A percentile compares a stretch with the other conserved stretches of the same genome.
These are phyloP conservation scores for Aquilaria sinensis DNA, from an alignment of 345 rosid genomes.

Conservation along the genomic window DNA sequence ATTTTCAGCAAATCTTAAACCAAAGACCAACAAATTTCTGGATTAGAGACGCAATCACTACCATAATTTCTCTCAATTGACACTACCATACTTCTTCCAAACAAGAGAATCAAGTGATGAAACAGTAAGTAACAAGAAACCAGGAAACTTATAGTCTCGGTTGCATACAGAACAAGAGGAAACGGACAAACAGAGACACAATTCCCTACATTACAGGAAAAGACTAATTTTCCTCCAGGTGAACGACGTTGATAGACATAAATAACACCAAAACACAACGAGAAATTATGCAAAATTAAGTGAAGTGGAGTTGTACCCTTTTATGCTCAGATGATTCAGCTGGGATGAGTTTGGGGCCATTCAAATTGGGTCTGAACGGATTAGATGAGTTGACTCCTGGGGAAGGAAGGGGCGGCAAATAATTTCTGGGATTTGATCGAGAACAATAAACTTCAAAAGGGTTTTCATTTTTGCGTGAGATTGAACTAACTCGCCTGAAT, in stretches of 20 bases:
- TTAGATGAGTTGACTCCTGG: conserved; percentile 18
- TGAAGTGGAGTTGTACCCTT: conserved; percentile 39
- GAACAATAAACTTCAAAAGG: conserved; percentile 13
- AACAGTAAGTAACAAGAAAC: no score
- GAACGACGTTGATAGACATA: not conserved
- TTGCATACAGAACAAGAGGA: no score
- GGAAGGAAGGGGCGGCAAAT: conserved; percentile 17
- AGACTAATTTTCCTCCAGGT: not conserved
- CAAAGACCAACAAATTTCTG: no score
- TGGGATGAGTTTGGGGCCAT: conserved; percentile 14
- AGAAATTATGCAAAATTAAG: not conserved
- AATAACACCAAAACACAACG: not conserved
- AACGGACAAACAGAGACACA: not conserved
- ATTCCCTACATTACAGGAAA: not conserved
- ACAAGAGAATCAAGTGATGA: no score
- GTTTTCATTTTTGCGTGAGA: conserved; percentile 30
- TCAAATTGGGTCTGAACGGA: conserved; percentile 26
- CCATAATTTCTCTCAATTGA: no score
- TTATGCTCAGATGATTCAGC: conserved; percentile 21
- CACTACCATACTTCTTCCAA: no score
- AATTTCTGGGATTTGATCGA: conserved; percentile 13
- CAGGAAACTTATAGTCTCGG: no score
- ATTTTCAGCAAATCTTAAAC: no score
- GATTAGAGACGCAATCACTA: no score
- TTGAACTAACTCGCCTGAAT: conserved; percentile 35